Evolutionary conservation across 2,329 filamentous ascomycete genomes (phyloP), one percentile per base, ranked within the genome.

Genomic region (Endoconidiophora polonica): DNA sequence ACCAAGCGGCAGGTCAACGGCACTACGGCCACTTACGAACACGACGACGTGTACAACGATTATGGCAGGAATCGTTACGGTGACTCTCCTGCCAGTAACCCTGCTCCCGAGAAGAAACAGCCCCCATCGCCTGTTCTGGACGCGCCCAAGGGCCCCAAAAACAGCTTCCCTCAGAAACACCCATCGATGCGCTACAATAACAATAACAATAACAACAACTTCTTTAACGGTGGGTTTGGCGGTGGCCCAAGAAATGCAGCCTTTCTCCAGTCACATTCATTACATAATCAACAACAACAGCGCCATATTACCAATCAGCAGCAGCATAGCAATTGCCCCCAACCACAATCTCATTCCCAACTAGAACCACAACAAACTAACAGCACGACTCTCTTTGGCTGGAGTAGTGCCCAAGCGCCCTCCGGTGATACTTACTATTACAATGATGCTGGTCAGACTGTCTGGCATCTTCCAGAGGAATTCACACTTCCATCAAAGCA

Each of bases 381-480:
- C 18, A 44, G 18, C 38, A 37, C 20, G 64, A 71, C 43, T 69
- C 75, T 16, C 70, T 95, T 10, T 88, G 90, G 88, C 37, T 96
- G 90, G 90, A 93, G 83, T 60, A 70, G 81, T 46, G 79, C 86
- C 20, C 79, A 75, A 40, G 81, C 86, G 54, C 65, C 71, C 24
- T 75, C 77, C 44, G 86, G 87, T 1, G 77, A 77, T 49, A 76
- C 75, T 14, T 95, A 96, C 63, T 96, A 87, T 63, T 96, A 95
- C 63, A 86, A 81, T 54, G 77, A 79, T 54, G 74, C 72, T 36
- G 87, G 87, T 18, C 71, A 73, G 46, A 87, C 84, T 3, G 90
- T 85, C 29, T 96, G 90, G 88, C 74, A 79, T 55, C 71, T 79
- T 52, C 91, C 90, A 12, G 26, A 29, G 26, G 84, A 77, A 2